Conservation (phyloP, 1,284 basidiomycete species). For the Leccinum huronense region DNA sequence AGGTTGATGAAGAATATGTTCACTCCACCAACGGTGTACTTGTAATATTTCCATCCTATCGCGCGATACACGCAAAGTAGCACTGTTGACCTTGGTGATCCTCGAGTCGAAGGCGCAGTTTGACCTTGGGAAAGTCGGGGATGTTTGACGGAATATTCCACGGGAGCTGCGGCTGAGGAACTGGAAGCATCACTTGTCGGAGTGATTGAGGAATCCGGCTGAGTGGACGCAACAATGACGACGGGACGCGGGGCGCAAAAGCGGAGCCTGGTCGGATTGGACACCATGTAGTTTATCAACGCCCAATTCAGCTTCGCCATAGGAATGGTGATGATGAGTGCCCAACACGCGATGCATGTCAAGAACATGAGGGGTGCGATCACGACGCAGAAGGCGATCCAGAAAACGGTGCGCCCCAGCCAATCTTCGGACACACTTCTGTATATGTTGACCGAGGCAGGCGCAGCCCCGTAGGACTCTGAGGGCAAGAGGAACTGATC, state of each 20-base stretch:
- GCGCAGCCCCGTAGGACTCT: slow-evolving; percentile 66
- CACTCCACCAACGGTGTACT: slow-evolving; percentile 98
- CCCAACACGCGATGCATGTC: slow-evolving; percentile 91
- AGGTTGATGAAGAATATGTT: slow-evolving; percentile 99
- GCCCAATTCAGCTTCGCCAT: slow-evolving; percentile 99
- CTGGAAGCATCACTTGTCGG: slow-evolving; percentile 18
- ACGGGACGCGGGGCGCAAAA: slow-evolving; percentile 80
- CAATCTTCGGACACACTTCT: slow-evolving; percentile 44
- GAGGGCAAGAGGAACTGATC: slow-evolving; percentile 40
- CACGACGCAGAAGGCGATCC: slow-evolving; percentile 69
- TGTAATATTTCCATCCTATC: slow-evolving; percentile 92
- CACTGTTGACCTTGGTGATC: slow-evolving; percentile 77
- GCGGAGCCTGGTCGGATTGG: slow-evolving; percentile 82
- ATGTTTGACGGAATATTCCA: slow-evolving; percentile 54
- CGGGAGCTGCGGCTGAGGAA: slow-evolving; percentile 26
- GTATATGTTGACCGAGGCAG: slow-evolving; percentile 37
- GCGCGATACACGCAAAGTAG: slow-evolving; percentile 95
- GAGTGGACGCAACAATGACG: slow-evolving; percentile 48
- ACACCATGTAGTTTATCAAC: slow-evolving; percentile 80
- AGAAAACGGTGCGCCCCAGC: slow-evolving; percentile 78
- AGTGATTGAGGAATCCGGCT: slow-evolving; percentile 25
- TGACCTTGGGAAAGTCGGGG: slow-evolving; percentile 67
- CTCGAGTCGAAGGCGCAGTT: slow-evolving; percentile 65
- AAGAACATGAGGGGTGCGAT: slow-evolving; percentile 88
- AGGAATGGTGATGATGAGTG: slow-evolving; percentile 88